phyloP scores from a whole-genome alignment of 2,329 filamentous ascomycete genomes.

The Diaporthe ilicicola region DNA sequence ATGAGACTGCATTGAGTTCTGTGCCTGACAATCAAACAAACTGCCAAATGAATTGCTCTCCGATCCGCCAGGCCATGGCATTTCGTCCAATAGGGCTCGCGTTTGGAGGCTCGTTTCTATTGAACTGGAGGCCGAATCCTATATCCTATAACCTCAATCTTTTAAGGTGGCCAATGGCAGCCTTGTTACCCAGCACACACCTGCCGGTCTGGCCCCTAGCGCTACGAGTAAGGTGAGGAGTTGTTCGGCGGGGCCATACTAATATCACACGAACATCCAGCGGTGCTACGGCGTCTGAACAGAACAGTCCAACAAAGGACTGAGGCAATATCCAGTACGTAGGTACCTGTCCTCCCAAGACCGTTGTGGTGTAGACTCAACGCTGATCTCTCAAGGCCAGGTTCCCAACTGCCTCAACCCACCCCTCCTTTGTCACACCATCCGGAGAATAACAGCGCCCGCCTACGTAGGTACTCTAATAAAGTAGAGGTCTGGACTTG shows the following conservation, averaged over 20 bases:
- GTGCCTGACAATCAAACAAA: constrained; percentile 22
- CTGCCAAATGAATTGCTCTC: constrained; percentile 16
- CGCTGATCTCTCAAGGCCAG: constrained; percentile 13
- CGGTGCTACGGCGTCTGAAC: neutral
- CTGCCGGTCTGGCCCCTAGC: constrained; percentile 25
- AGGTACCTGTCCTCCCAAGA: neutral
- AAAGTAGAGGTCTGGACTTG: constrained; percentile 34
- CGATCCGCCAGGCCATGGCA: constrained; percentile 4
- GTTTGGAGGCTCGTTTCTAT: constrained; percentile 21
- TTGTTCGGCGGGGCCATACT: neutral
- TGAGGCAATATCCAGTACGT: neutral
- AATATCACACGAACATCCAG: neutral
- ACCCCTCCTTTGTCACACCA: constrained; percentile 21
- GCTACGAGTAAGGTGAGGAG: constrained; percentile 6
- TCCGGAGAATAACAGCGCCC: constrained; percentile 27
- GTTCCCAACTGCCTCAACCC: neutral
- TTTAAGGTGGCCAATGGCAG: constrained; percentile 23
- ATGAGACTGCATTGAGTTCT: constrained; percentile 20
- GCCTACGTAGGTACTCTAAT: constrained; percentile 19
- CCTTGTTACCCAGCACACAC: constrained; percentile 23
- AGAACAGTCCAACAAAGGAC: constrained; percentile 1
- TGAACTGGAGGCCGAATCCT: constrained; percentile 15
- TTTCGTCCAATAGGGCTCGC: constrained; percentile 14
- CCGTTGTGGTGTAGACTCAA: neutral
- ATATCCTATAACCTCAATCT: constrained; percentile 21